Evolutionary conservation across 2,329 filamentous ascomycete genomes (phyloP).

Genomic region (Zasmidium angulare): DNA sequence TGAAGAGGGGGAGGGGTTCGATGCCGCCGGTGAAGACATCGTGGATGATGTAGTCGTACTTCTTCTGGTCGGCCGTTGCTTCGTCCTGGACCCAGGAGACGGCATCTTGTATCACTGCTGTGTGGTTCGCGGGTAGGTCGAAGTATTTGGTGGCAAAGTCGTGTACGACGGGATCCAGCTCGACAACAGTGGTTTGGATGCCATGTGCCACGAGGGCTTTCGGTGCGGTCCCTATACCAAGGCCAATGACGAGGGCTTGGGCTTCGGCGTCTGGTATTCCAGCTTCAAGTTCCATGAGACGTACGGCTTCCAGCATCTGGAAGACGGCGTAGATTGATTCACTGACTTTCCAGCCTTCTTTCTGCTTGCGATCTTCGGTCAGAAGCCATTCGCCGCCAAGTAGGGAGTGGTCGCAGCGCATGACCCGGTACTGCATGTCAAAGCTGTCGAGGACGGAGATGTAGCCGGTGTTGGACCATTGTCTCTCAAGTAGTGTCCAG

Average conservation of each 20-base stretch:
- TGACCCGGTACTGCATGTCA: constrained; percentile 69
- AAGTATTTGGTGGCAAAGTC: constrained; percentile 83
- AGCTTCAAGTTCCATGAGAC: constrained; percentile 64
- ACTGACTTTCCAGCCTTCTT: constrained; percentile 54
- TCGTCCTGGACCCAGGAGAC: constrained; percentile 64
- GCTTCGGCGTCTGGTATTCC: constrained; percentile 37
- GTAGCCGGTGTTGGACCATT: constrained; percentile 88
- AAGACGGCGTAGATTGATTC: constrained; percentile 98
- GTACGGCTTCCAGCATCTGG: constrained; percentile 87
- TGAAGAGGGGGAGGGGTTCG: constrained; percentile 87
- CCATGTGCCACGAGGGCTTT: constrained; percentile 83
- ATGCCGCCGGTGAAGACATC: constrained; percentile 97
- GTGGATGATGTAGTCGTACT: constrained; percentile 90
- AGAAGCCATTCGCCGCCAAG: constrained; percentile 88
- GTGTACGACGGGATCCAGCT: constrained; percentile 89
- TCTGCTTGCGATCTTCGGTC: constrained; percentile 40
- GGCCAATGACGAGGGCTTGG: constrained; percentile 78
- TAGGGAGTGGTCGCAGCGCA: constrained; percentile 92
- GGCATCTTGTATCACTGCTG: constrained; percentile 78
- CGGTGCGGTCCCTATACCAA: constrained; percentile 90
- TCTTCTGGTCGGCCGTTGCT: constrained; percentile 22
- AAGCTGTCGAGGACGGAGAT: constrained; percentile 82
- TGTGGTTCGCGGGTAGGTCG: constrained; percentile 72
- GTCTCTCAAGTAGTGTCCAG: constrained; percentile 75
- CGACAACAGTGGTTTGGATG: constrained; percentile 89